Percentiles rank a stretch among this genome's conserved stretches.
Evolutionary conservation across 169 alveolate species (phyloP).

Genomic region (Plasmodium knowlesi): DNA sequence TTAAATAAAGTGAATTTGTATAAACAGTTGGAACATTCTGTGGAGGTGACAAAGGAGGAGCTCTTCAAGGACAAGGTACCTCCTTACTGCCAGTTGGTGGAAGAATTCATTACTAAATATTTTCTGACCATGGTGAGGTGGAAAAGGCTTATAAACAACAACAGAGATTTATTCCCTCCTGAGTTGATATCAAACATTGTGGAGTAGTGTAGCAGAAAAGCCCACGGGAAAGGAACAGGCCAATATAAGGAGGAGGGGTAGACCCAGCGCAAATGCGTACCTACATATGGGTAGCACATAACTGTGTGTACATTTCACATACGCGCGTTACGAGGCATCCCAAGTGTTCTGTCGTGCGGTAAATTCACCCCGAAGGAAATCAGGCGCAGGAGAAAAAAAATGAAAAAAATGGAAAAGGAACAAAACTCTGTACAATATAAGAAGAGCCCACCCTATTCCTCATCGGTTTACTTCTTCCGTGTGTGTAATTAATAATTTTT

Average conservation of each 20-base stretch:
- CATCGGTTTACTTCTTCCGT: neutral
- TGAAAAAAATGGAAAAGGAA: neutral
- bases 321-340: neutral
- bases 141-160: neutral
- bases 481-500: neutral
- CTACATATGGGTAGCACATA: neutral
- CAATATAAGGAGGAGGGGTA: neutral
- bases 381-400: neutral
- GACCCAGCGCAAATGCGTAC: neutral
- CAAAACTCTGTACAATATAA: neutral
- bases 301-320: neutral
- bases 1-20: constrained; percentile 20
- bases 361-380: neutral
- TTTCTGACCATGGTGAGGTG: constrained; percentile 28
- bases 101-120: constrained; percentile 15
- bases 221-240: neutral
- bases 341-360: neutral
- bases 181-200: constrained; percentile 8
- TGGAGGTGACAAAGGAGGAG: neutral
- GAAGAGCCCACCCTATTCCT: neutral
- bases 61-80: constrained; percentile 26
- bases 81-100: constrained; percentile 8
- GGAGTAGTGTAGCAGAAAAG: too few relatives aligned
- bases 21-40: constrained; percentile 28
- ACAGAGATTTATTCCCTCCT: constrained; percentile 3